phyloP scores from a whole-genome alignment of 495 filamentous ascomycete genomes.

The Opeltia flavorubescens region DNA sequence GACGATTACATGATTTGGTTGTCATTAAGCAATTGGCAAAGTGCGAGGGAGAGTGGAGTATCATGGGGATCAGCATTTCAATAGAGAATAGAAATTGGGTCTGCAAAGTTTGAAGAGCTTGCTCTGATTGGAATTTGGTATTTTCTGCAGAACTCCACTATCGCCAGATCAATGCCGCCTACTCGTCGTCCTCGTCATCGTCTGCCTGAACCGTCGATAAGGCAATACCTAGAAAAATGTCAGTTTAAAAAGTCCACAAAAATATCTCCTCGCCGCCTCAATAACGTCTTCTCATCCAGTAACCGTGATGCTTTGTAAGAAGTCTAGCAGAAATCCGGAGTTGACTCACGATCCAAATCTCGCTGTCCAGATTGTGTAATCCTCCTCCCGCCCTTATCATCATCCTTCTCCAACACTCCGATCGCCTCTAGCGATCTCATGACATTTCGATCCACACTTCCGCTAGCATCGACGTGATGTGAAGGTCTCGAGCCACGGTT shows the following conservation, averaged over 20 bases:
- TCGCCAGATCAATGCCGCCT: conserved; percentile 7
- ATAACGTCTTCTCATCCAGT: background rate
- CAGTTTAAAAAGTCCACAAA: background rate
- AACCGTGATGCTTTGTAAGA: background rate
- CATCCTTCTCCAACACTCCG: conserved; percentile 87
- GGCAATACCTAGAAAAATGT: conserved; percentile 39
- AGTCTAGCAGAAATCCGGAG: background rate
- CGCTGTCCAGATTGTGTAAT: conserved; percentile 96
- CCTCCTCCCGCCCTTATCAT: conserved; percentile 91
- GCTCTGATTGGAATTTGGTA: background rate
- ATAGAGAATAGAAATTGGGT: too few relatives aligned
- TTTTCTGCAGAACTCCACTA: background rate
- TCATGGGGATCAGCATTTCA: too few relatives aligned
- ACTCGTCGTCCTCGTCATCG: conserved; percentile 46
- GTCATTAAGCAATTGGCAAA: too few relatives aligned
- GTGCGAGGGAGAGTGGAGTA: too few relatives aligned
- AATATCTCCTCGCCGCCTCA: background rate
- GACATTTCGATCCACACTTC: conserved; percentile 89
- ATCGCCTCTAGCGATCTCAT: conserved; percentile 98
- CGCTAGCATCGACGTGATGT: conserved; percentile 91
- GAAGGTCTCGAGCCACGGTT: conserved; percentile 87
- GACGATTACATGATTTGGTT: too few relatives aligned
- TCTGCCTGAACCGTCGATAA: conserved; percentile 57
- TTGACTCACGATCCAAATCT: conserved; percentile 76
- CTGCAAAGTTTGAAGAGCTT: too few relatives aligned